Evolutionary conservation across 2,329 filamentous ascomycete species (phyloP), one percentile per base, ranked within the genome.

Genomic region (Pyrenophora tritici-repentis): DNA sequence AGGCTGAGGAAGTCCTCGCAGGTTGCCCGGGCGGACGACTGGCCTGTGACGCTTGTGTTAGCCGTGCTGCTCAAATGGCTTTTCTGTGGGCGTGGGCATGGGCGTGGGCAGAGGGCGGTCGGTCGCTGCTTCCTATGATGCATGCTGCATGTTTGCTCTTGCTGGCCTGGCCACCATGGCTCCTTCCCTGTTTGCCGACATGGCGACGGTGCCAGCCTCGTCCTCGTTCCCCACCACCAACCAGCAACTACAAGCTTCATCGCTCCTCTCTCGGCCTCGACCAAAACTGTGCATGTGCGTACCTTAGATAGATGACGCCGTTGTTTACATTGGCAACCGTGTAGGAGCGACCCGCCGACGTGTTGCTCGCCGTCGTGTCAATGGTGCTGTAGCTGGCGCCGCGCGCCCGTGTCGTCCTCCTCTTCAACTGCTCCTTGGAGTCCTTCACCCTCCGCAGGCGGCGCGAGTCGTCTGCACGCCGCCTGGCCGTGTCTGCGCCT

Each of bases 261-360:
- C n/a, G n/a, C n/a, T n/a, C n/a, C n/a, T n/a, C n/a, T n/a, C n/a
- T n/a, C n/a, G n/a, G n/a, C n/a, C n/a, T n/a, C n/a, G n/a, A n/a
- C n/a, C n/a, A n/a, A n/a, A n/a, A 22, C 20, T 16, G 34, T 9
- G 35, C 4, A 17, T 40, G 13, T 32, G 63, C 66, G 47, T 75
- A 78, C 70, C 77, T 75, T 50, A 79, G 70, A 60, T 79, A 79
- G 45, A 80, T 73, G 45, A 75, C 74, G 53, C 77, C 78, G 66
- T 76, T 73, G 61, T 77, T 73, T 42, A 80, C 74, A 61, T 79
- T 79, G 24, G 73, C 75, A 22, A 79, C 77, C 3, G 77, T 78
- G 62, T 79, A 79, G 49, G 76, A 72, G 49, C 74, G 68, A 18
- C 73, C 71, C 34, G 62, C 60, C 6, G 59, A 56, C 32, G 65